Base-by-base conservation (phyloP, 805 yeast species). In the Sporopachydermia quercuum region DNA sequence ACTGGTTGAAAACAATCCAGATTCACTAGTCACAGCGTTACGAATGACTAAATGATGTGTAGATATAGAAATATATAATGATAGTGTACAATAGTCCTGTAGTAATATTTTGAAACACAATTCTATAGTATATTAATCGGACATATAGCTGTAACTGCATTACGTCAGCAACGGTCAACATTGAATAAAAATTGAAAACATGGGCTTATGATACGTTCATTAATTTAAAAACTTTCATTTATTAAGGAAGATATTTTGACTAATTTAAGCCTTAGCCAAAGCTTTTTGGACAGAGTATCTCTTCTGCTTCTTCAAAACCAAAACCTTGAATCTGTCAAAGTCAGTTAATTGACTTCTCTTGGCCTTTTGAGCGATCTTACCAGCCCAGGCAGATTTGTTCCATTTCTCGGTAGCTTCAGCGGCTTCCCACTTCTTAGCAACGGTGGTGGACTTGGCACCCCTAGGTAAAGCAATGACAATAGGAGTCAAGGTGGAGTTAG, bases 321-420 rank as follows among this genome's bases (percentile, higher is more conserved):
- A 65, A 57, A 89, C 98, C 78, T 89, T 96, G 96, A 91, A 91
- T 79, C 99, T 87, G 76, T 91, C 96, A 61, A 91, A 91, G 71
- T 91, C 99, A 56, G 89, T 64, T 67, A 93, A 81, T 63, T 78
- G 72, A 60, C 93, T 69, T 78, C 98, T 84, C 70, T 78, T 84
- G 69, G 81, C 78, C 70, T 84, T 85, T 70, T 83, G 80, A 64
- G 93, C 96, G 60, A 91, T 80, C 76, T 86, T 87, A 82, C 89
- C 83, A 62, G 98, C 96, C 96, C 96, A 86, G 42, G 95, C 65
- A 51, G 97, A 71, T 57, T 80, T 71, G 55, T 81, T 76, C 97
- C 97, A 91, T 70, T 89, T 83, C 61, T 76, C 73, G 55, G 76
- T 79, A 56, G 89, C 72, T 55, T 78, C 87, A 57, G 93, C 79